Evolutionary conservation across 257 asterid species (phyloP), one percentile per base, ranked within the genome.

Genomic region (Plantago ovata): DNA sequence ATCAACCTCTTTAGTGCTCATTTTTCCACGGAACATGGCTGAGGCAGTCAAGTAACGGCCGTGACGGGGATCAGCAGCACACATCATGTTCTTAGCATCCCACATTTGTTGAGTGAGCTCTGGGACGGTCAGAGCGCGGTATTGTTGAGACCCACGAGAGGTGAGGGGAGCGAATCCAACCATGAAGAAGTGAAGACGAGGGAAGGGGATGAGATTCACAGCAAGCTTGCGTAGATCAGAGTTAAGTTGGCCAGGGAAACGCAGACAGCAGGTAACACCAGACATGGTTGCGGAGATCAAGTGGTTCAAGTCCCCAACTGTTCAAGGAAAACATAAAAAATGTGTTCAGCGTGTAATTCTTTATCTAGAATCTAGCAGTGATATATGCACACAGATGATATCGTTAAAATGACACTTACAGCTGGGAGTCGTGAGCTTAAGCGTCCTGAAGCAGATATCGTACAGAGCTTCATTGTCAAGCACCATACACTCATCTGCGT

Each of bases 171-270:
- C 62, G 15, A 56, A 56, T 5, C 62, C 62, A 41, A 56, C 62
- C 62, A 56, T 56, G 50, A 56, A 56, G 38, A 56, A 56, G 62
- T 56, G 62, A 18, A 56, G 49, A 39, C 62, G 62, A 1, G 62
- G 62, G 62, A 56, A 56, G 23, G 62, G 62, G 50, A 56, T 56
- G 38, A 56, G 62, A 39, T 56, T 56, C 48, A 56, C 62, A 11
- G 62, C 62, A 6, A 56, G 38, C 13, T 56, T 56, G 16, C 50
- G 62, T 9, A 65, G 72, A 14, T 65, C 72, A 28, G 76, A 71
- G 72, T 71, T 71, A 2, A 71, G 68, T 60, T 65, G 76, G 0
- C 76, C 76, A 15, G 72, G 76, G 60, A 71, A 71, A 54, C 76
- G 43, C 32, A 71, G 74, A 15, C 74, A 69, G 32, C 74, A 69